These are phyloP conservation scores for Phialophora chinensis DNA, from an alignment of 2,329 filamentous ascomycete genomes.

Conservation along the genomic window DNA sequence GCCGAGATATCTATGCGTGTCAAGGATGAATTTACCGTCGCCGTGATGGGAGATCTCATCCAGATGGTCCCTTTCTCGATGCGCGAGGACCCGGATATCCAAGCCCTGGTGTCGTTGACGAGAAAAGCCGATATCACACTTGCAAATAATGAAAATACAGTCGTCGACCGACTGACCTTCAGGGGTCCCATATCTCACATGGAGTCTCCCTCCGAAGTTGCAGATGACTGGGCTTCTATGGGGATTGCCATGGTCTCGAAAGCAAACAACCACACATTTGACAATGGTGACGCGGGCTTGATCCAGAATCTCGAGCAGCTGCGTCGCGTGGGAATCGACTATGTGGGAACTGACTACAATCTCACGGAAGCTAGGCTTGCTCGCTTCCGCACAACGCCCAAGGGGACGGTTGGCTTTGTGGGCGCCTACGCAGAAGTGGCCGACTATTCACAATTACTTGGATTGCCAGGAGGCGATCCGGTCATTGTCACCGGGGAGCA, in stretches of 20 bases:
- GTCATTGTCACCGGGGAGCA: constrained; percentile 7
- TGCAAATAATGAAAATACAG: constrained; percentile 13
- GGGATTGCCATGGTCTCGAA: constrained; percentile 17
- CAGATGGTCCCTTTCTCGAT: constrained; percentile 5
- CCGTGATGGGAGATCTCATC: constrained; percentile 13
- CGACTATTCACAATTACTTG: constrained; percentile 10
- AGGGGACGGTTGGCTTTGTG: constrained; percentile 8
- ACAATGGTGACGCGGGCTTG: constrained; percentile 8
- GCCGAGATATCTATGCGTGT: constrained; percentile 10
- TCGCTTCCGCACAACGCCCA: not conserved
- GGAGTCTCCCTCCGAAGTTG: constrained; percentile 6
- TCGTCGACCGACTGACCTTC: constrained; percentile 13
- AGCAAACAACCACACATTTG: constrained; percentile 15
- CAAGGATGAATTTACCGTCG: constrained; percentile 1
- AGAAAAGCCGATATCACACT: constrained; percentile 6
- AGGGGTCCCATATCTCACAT: constrained; percentile 11
- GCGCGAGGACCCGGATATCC: constrained; percentile 10
- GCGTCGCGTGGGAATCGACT: constrained; percentile 11
- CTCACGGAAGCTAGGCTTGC: constrained; percentile 8
- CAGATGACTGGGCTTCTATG: constrained; percentile 11
- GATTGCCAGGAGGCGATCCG: constrained; percentile 3
- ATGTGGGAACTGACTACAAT: constrained; percentile 12
- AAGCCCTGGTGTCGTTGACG: constrained; percentile 3
- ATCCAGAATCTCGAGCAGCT: constrained; percentile 11
- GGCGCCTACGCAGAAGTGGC: constrained; percentile 13